Percentiles rank a stretch among this genome's conserved stretches.
These are phyloP conservation scores for Pseudogymnoascus sp. DNA, from an alignment of 2,329 filamentous ascomycete genomes.

Conservation along the genomic window DNA sequence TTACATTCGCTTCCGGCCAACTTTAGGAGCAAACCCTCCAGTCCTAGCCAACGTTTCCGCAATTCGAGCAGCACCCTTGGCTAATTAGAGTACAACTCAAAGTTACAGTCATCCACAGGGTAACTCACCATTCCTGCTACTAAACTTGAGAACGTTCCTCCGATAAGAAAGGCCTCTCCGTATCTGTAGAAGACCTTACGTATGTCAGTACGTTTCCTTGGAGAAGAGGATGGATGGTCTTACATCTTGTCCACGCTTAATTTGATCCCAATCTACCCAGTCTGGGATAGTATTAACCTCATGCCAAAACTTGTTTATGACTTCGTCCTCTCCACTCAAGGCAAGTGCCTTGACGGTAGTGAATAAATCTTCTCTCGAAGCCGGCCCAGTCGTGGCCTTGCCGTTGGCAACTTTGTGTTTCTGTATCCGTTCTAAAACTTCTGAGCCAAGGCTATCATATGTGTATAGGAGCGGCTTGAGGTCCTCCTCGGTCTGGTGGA, in stretches of 20 bases:
- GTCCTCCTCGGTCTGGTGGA: constrained; percentile 54
- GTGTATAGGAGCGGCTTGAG: constrained; percentile 51
- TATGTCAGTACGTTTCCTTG: not conserved
- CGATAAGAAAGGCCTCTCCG: constrained; percentile 54
- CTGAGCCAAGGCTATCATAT: constrained; percentile 61
- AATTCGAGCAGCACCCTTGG: constrained; percentile 64
- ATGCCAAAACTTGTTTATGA: constrained; percentile 50
- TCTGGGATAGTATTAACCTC: constrained; percentile 58
- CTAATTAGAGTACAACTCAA: constrained; percentile 21
- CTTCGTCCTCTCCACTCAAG: constrained; percentile 39
- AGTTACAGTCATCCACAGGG: not conserved
- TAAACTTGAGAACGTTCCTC: constrained; percentile 5
- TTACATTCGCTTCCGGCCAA: constrained; percentile 56
- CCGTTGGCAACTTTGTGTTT: constrained; percentile 24
- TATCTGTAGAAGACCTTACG: constrained; percentile 62
- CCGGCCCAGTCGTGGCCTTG: constrained; percentile 30
- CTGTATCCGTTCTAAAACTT: constrained; percentile 51
- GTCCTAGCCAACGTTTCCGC: constrained; percentile 68
- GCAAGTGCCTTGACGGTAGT: constrained; percentile 51
- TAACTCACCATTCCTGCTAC: not conserved
- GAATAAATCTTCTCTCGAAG: constrained; percentile 50
- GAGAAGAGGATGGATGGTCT: not conserved
- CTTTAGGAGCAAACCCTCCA: constrained; percentile 61
- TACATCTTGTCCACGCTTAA: constrained; percentile 60
- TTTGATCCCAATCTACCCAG: constrained; percentile 74